Evolutionary conservation across 129 eudicot species (phyloP), one percentile per base, ranked within the genome.

Genomic region (Tagetes erecta): DNA sequence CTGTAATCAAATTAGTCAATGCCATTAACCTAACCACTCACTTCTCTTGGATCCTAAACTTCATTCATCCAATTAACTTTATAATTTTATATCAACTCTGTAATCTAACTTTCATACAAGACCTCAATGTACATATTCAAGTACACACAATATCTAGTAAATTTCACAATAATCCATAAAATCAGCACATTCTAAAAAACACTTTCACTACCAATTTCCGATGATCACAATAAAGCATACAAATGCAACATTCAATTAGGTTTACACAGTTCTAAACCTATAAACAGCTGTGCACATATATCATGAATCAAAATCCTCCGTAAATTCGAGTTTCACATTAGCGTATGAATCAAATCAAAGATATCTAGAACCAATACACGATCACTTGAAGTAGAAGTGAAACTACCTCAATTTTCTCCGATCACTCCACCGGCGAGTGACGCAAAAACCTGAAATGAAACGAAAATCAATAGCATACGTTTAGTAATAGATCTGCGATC

Each of bases 321-420:
- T 1, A 3, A 1, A 31, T 51, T 38, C 34, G 46, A 12, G 49
- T 58, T 57, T 72, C 39, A 8, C 13, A 68, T 41, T 20, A 46
- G 46, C 11, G 9, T 27, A 10, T 30, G 36, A 70, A 45, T 39
- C 41, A 47, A 51, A 35, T 44, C 58, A 55, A 58, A 56, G 6
- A 41, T 30, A 41, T 31, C 33, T 46, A 74, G 59, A 33, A 35
- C 36, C 9, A 49, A 60, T 45, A 59, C 50, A 67, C 31, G 20
- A 41, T 49, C 3, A 42, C 58, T 20, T 20, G 27, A 20, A 20
- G 27, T 20, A 20, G 5, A 37, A 74, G 52, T 55, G 55, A 13
- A 53, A 67, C 6, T 76, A 77, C 75, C 81, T 77, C 27, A 58
- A 64, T 68, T 44, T 45, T 20, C 75, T 68, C 31, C 73, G 41